phyloP scores from a whole-genome alignment of 2,329 filamentous ascomycete species.

The Microcera coccophila region DNA sequence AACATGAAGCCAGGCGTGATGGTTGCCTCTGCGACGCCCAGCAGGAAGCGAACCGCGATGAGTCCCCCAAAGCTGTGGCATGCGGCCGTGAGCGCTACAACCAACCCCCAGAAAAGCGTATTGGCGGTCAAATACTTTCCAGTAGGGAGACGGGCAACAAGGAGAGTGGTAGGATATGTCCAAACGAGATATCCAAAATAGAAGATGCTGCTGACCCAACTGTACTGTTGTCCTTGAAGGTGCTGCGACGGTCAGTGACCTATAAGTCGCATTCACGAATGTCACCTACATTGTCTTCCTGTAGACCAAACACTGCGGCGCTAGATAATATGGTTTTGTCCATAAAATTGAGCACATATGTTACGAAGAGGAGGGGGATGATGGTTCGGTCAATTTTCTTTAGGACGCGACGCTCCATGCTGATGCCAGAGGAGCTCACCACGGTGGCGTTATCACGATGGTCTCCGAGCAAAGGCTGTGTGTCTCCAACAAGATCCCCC shows the following conservation, averaged over 20 bases:
- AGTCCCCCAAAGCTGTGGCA: slow-evolving; percentile 48
- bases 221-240: slow-evolving; percentile 49
- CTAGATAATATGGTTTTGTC: slow-evolving; percentile 57
- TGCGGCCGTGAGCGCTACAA: slow-evolving; percentile 43
- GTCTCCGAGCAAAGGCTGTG: slow-evolving; percentile 10
- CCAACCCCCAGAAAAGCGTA: slow-evolving; percentile 48
- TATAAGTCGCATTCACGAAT: background rate
- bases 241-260: slow-evolving; percentile 11
- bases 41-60: slow-evolving; percentile 48
- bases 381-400: slow-evolving; percentile 54
- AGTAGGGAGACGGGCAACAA: slow-evolving; percentile 45
- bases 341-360: slow-evolving; percentile 59
- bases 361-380: slow-evolving; percentile 54
- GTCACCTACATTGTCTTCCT: slow-evolving; percentile 40
- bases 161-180: slow-evolving; percentile 47
- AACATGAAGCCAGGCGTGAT: slow-evolving; percentile 54
- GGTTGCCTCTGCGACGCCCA: slow-evolving; percentile 53
- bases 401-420: slow-evolving; percentile 37
- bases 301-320: slow-evolving; percentile 54
- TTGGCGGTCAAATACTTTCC: slow-evolving; percentile 46
- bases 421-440: background rate
- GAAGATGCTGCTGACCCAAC: slow-evolving; percentile 54
- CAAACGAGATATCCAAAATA: slow-evolving; percentile 47
- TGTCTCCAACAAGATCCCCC: background rate
- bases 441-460: background rate